Evolutionary conservation across 2,329 filamentous ascomycete species (phyloP), one percentile per base, ranked within the genome.

Genomic region (Fusarium equiseti): DNA sequence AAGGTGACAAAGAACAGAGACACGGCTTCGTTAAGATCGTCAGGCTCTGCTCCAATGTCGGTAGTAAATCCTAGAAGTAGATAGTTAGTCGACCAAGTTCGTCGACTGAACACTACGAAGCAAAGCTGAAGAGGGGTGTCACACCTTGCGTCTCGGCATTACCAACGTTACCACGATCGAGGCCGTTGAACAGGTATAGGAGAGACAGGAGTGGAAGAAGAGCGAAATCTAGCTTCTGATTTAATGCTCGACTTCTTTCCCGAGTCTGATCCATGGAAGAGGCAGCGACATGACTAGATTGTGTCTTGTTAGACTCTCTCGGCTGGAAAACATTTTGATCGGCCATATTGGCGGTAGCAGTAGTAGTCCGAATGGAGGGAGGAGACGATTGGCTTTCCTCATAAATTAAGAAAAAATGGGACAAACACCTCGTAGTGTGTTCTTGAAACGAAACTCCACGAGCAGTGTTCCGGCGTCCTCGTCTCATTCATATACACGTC

Each of bases 131-230:
- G 5, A 12, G 20, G 45, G 16, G 9, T n/a, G 15, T 29, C 56
- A 27, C 55, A 80, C 80, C 74, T 74, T 80, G 72, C 7, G 81
- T 78, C 62, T 81, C 78, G 8, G 81, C 81, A 63, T 83, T 83
- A 29, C 81, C 81, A 32, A 83, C 75, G 29, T 83, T 83, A 24
- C 79, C 77, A 32, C 80, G 77, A 63, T 83, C 81, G 4, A 83
- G 76, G 3, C 80, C 79, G 59, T 83, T 83, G 65, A 82, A 80
- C 5, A 83, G 73, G 46, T 82, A 83, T 18, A 83, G 73, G 12
- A 81, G 72, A 15, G 80, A 82, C 4, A 83, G 69, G 8, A 82
- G 73, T 7, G 81, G 81, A 11, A 82, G 72, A 6, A 82, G 73
- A 20, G 77, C 74, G 22, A 80, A 31, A 53, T 83, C 81, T 29